These are phyloP conservation scores for Pelomyxa schiedti DNA, from an alignment of 78 protist species.

Conservation along the genomic window DNA sequence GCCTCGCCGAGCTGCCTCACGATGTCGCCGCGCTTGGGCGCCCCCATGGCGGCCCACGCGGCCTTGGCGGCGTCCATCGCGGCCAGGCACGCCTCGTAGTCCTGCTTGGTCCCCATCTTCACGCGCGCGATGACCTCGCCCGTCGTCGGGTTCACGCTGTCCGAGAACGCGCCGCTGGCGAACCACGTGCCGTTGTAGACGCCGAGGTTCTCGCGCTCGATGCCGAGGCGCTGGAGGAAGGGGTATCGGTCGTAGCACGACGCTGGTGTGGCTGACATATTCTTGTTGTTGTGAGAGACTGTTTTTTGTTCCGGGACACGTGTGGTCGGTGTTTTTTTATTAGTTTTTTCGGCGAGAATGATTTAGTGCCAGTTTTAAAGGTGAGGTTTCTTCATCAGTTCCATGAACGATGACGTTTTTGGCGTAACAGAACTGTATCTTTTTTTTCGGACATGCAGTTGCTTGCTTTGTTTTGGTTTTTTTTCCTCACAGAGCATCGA, in stretches of 20 bases:
- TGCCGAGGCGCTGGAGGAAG: constrained; percentile 38
- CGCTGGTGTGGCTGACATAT: too few relatives aligned
- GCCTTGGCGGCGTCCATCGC: constrained; percentile 36
- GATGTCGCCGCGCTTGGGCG: constrained; percentile 82
- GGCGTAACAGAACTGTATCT: too few relatives aligned
- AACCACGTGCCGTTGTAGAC: constrained; percentile 53
- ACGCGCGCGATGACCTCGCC: constrained; percentile 45
- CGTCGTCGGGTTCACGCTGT: constrained; percentile 29
- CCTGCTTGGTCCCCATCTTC: constrained; percentile 45
- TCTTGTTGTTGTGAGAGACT: too few relatives aligned
- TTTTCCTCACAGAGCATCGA: too few relatives aligned
- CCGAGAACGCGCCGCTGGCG: constrained; percentile 35
- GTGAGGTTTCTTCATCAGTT: too few relatives aligned
- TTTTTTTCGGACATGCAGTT: too few relatives aligned
- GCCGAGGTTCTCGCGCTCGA: constrained; percentile 34
- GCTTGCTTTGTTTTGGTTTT: too few relatives aligned
- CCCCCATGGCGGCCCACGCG: constrained; percentile 26
- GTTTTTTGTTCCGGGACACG: too few relatives aligned
- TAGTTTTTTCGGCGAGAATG: too few relatives aligned
- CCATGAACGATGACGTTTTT: too few relatives aligned
- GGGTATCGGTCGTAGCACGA: constrained; percentile 34
- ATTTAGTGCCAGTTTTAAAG: too few relatives aligned
- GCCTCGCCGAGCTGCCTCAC: constrained; percentile 69
- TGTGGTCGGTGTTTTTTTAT: too few relatives aligned
- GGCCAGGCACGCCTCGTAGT: constrained; percentile 29